A percentile compares a stretch with the other conserved stretches of the same genome.
Conservation (phyloP, 2,329 filamentous ascomycete species). For the Paraphoma sp. region DNA sequence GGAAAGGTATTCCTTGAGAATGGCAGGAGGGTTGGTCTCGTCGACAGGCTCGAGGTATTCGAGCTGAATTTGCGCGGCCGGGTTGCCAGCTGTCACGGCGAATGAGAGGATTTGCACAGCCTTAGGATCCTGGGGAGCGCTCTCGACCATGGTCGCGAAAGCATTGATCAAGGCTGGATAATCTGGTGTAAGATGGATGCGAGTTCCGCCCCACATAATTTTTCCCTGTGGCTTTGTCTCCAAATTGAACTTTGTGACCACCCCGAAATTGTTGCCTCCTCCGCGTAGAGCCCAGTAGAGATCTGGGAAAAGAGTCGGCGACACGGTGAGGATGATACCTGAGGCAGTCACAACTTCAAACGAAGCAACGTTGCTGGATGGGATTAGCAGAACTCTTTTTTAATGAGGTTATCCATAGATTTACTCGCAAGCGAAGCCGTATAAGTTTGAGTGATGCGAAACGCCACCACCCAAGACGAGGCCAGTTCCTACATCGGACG, state of each 20-base stretch:
- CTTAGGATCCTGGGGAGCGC: slow-evolving; percentile 25
- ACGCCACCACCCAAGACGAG: slow-evolving; percentile 35
- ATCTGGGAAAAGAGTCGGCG: slow-evolving; percentile 40
- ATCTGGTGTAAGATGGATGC: slow-evolving; percentile 12
- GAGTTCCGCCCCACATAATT: slow-evolving; percentile 35
- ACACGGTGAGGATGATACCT: slow-evolving; percentile 24
- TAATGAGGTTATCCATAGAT: neutral
- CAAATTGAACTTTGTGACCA: slow-evolving; percentile 40
- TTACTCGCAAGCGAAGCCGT: slow-evolving; percentile 34
- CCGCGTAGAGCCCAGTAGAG: slow-evolving; percentile 50
- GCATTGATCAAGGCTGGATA: slow-evolving; percentile 31
- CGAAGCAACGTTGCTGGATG: slow-evolving; percentile 31
- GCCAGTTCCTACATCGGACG: slow-evolving; percentile 26
- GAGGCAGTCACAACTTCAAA: slow-evolving; percentile 40
- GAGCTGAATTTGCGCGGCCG: slow-evolving; percentile 27
- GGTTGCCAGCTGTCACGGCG: slow-evolving; percentile 9
- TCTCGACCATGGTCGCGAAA: slow-evolving; percentile 31
- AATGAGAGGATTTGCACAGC: slow-evolving; percentile 39
- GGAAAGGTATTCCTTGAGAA: neutral
- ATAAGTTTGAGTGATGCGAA: slow-evolving; percentile 29
- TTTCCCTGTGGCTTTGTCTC: slow-evolving; percentile 23
- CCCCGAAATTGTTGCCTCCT: slow-evolving; percentile 45
- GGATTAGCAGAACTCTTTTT: no score
- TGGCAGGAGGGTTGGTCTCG: slow-evolving; percentile 23
- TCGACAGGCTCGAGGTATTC: slow-evolving; percentile 33